phyloP scores from a whole-genome alignment of 352 stramenopile genomes.

The Globisporangium canariense region DNA sequence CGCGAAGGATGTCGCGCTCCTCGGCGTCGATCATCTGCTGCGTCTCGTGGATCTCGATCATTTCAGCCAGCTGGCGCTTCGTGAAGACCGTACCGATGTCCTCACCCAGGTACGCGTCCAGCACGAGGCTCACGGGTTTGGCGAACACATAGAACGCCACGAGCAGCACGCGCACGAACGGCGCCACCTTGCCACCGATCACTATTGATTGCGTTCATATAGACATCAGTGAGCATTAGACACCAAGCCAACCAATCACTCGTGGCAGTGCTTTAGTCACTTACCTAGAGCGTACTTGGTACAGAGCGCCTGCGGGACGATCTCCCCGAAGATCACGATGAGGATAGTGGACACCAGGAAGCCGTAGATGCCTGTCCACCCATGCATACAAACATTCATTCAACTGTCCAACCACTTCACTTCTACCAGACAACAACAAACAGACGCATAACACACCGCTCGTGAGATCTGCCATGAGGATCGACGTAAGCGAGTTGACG shows the following conservation, averaged over 20 bases:
- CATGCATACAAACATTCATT: conserved; percentile 8
- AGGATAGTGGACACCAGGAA: conserved; percentile 92
- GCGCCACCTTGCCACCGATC: conserved; percentile 74
- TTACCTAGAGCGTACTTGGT: conserved; percentile 54
- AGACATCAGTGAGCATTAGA: conserved; percentile 3
- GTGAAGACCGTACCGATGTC: conserved; percentile 96
- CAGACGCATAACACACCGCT: conserved; percentile 24
- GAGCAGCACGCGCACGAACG: conserved; percentile 93
- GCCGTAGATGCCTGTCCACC: conserved; percentile 41
- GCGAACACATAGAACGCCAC: conserved; percentile 92
- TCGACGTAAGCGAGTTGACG: conserved; percentile 96
- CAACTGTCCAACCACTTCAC: neutral
- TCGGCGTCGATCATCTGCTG: conserved; percentile 92
- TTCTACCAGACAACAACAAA: conserved; percentile 12
- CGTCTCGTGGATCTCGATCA: conserved; percentile 96
- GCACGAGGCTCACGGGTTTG: conserved; percentile 90
- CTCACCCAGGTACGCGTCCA: conserved; percentile 92
- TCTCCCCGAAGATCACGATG: conserved; percentile 95
- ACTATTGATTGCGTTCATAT: conserved; percentile 23
- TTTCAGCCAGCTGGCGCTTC: conserved; percentile 91
- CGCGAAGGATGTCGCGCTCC: conserved; percentile 92
- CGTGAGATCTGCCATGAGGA: conserved; percentile 89
- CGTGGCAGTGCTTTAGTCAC: neutral
- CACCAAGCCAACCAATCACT: neutral
- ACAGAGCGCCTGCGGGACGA: conserved; percentile 88